Evolutionary conservation across 2,329 filamentous ascomycete genomes (phyloP).

Genomic region (Aspergillus niger): DNA sequence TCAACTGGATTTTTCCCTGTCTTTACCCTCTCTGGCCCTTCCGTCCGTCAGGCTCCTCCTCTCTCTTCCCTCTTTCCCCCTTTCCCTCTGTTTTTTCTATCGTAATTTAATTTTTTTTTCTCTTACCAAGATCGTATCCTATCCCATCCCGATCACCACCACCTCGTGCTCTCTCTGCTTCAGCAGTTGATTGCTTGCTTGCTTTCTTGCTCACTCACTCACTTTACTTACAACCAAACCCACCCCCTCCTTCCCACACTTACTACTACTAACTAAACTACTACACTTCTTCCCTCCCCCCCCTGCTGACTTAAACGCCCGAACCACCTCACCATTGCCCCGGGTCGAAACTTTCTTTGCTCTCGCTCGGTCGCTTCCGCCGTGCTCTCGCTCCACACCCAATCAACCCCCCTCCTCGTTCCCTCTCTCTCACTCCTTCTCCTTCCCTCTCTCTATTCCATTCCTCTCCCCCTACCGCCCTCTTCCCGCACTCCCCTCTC

Average conservation of each 20-base stretch:
- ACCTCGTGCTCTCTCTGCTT: conserved; percentile 1
- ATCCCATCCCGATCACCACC: not conserved
- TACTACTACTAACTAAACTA: too few relatives aligned
- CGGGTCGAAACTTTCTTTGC: conserved; percentile 25
- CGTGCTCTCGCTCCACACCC: conserved; percentile 29
- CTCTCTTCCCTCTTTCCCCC: not conserved
- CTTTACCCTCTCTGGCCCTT: not conserved
- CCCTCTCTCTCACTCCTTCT: conserved; percentile 13
- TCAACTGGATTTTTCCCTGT: conserved; percentile 3
- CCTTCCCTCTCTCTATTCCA: conserved; percentile 11
- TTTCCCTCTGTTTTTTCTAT: not conserved
- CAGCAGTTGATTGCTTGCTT: not conserved
- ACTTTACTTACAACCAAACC: too few relatives aligned
- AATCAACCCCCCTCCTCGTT: conserved; percentile 21
- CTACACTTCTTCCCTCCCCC: not conserved
- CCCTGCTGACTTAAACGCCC: conserved; percentile 20
- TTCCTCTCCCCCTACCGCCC: conserved; percentile 15
- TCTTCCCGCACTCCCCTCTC: conserved; percentile 14
- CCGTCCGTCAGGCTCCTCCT: not conserved
- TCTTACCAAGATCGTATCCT: conserved; percentile 1
- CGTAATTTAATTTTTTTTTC: not conserved
- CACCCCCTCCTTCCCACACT: too few relatives aligned
- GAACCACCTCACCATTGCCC: conserved; percentile 20
- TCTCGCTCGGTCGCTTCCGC: conserved; percentile 32
- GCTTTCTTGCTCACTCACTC: too few relatives aligned